phyloP scores from a whole-genome alignment of 495 filamentous ascomycete genomes.

The Sordaria brevicollis region DNA sequence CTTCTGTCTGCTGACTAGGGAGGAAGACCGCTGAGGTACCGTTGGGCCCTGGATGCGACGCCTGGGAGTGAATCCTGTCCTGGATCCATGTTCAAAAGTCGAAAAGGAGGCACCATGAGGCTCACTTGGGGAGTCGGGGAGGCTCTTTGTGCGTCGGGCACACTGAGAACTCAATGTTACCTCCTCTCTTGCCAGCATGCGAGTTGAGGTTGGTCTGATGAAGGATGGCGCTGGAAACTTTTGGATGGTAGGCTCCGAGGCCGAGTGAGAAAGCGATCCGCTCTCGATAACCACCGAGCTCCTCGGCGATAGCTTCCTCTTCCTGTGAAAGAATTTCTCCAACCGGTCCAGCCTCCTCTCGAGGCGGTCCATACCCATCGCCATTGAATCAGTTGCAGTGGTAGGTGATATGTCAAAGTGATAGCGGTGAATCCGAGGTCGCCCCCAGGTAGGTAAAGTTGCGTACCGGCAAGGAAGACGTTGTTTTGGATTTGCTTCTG shows the following conservation, averaged over 20 bases:
- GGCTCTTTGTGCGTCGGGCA: slow-evolving; percentile 26
- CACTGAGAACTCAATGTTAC: slow-evolving; percentile 7
- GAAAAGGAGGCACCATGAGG: not conserved
- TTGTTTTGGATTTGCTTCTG: not conserved
- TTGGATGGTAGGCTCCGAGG: not conserved
- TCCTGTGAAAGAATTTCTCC: slow-evolving; percentile 23
- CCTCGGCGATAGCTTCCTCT: slow-evolving; percentile 6
- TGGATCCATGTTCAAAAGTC: not conserved
- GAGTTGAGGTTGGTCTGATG: slow-evolving; percentile 34
- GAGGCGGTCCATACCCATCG: slow-evolving; percentile 10
- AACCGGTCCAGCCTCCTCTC: slow-evolving; percentile 18
- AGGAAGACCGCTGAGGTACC: slow-evolving; percentile 11
- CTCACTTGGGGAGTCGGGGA: slow-evolving; percentile 23
- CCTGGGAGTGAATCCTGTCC: not conserved
- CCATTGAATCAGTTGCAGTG: slow-evolving; percentile 7
- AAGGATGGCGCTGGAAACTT: slow-evolving; percentile 37
- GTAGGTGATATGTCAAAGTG: not conserved
- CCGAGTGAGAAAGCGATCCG: not conserved
- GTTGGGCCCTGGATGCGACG: not conserved
- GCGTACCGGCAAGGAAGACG: not conserved
- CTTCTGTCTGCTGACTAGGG: not conserved
- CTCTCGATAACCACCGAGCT: not conserved
- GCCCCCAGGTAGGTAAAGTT: not conserved
- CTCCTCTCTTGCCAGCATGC: slow-evolving; percentile 37
- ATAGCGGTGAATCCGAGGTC: not conserved